Evolutionary conservation across 2,329 filamentous ascomycete species (phyloP), one percentile per base, ranked within the genome.

Genomic region (Talaromyces sp.): DNA sequence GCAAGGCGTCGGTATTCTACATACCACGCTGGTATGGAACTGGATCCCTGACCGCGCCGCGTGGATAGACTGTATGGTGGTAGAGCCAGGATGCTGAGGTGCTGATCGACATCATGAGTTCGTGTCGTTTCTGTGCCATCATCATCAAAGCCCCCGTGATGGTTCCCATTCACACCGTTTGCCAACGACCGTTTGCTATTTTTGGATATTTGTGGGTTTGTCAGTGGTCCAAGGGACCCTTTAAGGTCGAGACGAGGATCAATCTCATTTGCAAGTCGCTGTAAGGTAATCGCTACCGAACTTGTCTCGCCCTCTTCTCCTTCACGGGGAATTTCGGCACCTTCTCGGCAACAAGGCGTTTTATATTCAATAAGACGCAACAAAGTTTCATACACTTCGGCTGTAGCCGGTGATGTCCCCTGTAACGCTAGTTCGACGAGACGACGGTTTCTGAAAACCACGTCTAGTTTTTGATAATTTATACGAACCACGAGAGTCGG

Each of bases 401-500:
- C 86, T 1, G 92, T 95, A 1, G 83, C 85, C 40, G 85, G 80
- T 45, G 91, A 89, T 19, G 94, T 81, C 33, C 83, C 80, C 55
- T 88, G 84, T 53, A 85, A 81, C 1, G 86, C 90, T 58, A 91
- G 83, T n/a, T 85, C 80, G 54, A 87, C 84, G 2, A 97, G 84
- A 19, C 85, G 84, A 63, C 87, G 82, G 66, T 91, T 96, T 58
- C 93, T 89, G 62, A 96, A 79, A 52, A 89, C 86, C 9, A 97
- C 89, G 6, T 87, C 79, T 60, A 91, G 89, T 71, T 93, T 95
- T 57, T 92, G 88, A 67, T 90, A 87, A 69, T 96, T 97, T 56
- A 97, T 79, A 28, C 87, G 84, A 51, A 97, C 78, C 36, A 92
- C 81, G 63, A 91, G 78, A 59, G 88, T 83, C 52, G 84, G 82